A percentile compares a stretch with the other conserved stretches of the same genome.
These are phyloP conservation scores for Tricholoma saponaceum DNA, from an alignment of 768 basidiomycete species.

Conservation along the genomic window DNA sequence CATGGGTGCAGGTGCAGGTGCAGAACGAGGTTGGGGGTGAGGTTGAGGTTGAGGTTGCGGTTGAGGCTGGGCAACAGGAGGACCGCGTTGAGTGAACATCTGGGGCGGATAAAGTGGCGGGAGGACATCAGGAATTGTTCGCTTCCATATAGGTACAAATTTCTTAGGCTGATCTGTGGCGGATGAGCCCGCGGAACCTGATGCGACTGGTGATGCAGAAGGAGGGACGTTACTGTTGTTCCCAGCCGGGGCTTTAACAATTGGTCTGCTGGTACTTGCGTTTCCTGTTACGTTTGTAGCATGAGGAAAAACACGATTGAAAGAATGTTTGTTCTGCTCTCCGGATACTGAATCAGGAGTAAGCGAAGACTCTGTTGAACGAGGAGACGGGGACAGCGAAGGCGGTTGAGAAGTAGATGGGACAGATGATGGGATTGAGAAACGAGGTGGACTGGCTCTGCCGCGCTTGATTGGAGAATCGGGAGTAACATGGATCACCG, in stretches of 20 bases:
- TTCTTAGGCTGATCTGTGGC: conserved; percentile 14
- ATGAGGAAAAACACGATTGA: conserved; percentile 5
- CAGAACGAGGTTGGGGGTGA: conserved; percentile 1
- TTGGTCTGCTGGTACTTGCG: background rate
- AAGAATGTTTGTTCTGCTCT: conserved; percentile 7
- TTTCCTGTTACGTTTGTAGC: background rate
- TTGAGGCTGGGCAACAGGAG: background rate
- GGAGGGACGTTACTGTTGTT: background rate
- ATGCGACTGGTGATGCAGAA: conserved; percentile 23
- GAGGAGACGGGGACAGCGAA: conserved; percentile 12
- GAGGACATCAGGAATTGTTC: conserved; percentile 22
- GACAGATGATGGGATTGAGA: conserved; percentile 13
- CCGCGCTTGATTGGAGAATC: conserved; percentile 11
- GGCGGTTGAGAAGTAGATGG: conserved; percentile 15
- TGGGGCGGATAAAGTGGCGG: conserved; percentile 23
- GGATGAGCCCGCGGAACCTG: conserved; percentile 19
- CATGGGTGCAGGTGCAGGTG: background rate
- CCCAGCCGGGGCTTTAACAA: background rate
- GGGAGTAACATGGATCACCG: background rate
- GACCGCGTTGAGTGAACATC: conserved; percentile 15
- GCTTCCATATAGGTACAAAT: conserved; percentile 43
- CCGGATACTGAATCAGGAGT: conserved; percentile 6
- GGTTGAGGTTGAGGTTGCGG: background rate
- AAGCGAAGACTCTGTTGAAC: conserved; percentile 14
- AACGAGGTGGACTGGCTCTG: conserved; percentile 19